Evolutionary conservation across 1,284 basidiomycete species (phyloP).

Genomic region (Heliocybe sulcata): DNA sequence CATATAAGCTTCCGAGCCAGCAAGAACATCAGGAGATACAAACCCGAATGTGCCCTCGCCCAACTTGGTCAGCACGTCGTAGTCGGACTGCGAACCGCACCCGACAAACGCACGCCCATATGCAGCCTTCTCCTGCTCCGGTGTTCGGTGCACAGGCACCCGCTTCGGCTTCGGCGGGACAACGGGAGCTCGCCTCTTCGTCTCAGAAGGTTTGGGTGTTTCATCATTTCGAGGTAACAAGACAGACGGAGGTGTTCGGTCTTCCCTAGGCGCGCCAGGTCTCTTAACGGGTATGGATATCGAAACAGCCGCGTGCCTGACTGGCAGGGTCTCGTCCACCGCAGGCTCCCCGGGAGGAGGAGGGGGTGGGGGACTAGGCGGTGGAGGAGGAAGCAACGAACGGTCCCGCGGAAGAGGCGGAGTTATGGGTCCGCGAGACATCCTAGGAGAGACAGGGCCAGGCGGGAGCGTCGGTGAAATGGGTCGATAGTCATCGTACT

Average conservation of each 20-base stretch:
- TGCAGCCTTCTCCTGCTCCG: constrained; percentile 57
- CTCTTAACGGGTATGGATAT: constrained; percentile 26
- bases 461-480: constrained; percentile 11
- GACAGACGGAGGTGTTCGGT: constrained; percentile 37
- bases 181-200: no score
- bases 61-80: constrained; percentile 77
- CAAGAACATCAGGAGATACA: neutral
- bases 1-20: neutral
- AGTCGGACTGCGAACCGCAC: constrained; percentile 72
- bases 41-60: constrained; percentile 96
- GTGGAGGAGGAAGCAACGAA: constrained; percentile 22
- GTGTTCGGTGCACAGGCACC: constrained; percentile 38
- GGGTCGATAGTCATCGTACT: constrained; percentile 11
- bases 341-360: constrained; percentile 10
- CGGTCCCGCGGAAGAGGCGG: constrained; percentile 2
- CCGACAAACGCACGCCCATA: constrained; percentile 71
- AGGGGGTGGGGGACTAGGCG: constrained; percentile 24
- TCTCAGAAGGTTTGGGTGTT: neutral
- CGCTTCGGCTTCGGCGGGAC: neutral
- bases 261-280: constrained; percentile 36
- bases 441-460: constrained; percentile 8
- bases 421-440: constrained; percentile 1
- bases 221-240: constrained; percentile 6
- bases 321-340: constrained; percentile 27
- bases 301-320: constrained; percentile 26